phyloP scores from a whole-genome alignment of 23 red algal genomes.

The Gracilaria caudata region DNA sequence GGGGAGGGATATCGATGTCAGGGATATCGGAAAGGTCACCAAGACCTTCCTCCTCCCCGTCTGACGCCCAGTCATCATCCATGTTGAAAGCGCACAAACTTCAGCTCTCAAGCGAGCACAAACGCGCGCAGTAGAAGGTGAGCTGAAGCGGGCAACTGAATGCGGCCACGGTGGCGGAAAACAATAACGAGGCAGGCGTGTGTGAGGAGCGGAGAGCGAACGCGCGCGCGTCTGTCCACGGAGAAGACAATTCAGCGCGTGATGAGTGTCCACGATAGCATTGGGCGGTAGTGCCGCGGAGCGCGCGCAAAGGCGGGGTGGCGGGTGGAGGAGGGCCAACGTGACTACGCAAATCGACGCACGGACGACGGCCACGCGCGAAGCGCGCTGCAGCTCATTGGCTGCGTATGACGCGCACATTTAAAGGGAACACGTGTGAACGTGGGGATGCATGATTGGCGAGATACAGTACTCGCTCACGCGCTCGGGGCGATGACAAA shows the following conservation, averaged over 20 bases:
- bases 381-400: neutral
- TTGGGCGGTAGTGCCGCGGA: too few relatives aligned
- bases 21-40: slow-evolving; percentile 64
- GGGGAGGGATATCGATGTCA: slow-evolving; percentile 34
- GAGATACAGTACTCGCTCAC: neutral
- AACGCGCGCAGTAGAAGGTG: neutral
- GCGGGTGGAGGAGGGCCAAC: too few relatives aligned
- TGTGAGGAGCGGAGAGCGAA: neutral
- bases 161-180: neutral
- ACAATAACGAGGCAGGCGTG: neutral
- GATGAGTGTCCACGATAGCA: neutral
- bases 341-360: too few relatives aligned
- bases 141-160: neutral
- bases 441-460: neutral
- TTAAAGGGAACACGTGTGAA: neutral
- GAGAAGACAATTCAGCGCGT: neutral
- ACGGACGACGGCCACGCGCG: neutral
- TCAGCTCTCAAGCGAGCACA: neutral
- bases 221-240: neutral
- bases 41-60: slow-evolving; percentile 46
- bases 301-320: too few relatives aligned
- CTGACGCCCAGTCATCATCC: slow-evolving; percentile 72
- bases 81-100: slow-evolving; percentile 16
- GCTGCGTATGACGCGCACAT: neutral
- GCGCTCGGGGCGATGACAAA: too few relatives aligned